A percentile compares a stretch with the other conserved stretches of the same genome.
Conservation (phyloP, 305 asterid genomes). For the Fraxinus albicans region DNA sequence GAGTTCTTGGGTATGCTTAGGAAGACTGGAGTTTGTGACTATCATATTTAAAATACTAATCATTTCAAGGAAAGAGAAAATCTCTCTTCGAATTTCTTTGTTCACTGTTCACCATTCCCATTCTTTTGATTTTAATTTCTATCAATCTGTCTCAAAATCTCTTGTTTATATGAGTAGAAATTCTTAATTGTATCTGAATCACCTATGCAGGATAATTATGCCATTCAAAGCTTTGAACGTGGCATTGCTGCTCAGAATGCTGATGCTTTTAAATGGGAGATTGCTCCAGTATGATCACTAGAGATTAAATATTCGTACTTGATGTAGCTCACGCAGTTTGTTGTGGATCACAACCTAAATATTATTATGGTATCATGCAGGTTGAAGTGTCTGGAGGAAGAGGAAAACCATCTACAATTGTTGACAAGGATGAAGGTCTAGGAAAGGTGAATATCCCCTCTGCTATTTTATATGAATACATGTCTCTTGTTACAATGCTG, state of each 20-base stretch:
- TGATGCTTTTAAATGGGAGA: constrained; percentile 92
- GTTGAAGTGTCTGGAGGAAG: constrained; percentile 96
- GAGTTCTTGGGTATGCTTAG: neutral
- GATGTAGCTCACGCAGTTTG: constrained; percentile 1
- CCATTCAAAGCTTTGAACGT: constrained; percentile 92
- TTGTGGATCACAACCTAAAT: neutral
- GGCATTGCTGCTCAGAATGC: constrained; percentile 93
- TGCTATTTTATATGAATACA: neutral
- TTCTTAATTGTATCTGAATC: constrained; percentile 20
- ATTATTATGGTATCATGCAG: constrained; percentile 44
- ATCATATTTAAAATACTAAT: neutral
- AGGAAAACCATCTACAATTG: constrained; percentile 76
- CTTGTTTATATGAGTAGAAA: neutral
- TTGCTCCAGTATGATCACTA: constrained; percentile 63
- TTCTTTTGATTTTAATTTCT: neutral
- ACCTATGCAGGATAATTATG: constrained; percentile 68
- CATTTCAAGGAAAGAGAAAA: neutral
- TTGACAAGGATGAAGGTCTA: constrained; percentile 27
- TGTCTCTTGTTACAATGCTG: neutral
- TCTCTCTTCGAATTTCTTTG: neutral
- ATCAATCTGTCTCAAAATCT: neutral
- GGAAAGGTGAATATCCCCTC: constrained; percentile 17
- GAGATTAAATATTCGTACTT: neutral
- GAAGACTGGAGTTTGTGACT: neutral
- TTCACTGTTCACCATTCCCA: neutral